Evolutionary conservation across 2,329 filamentous ascomycete species (phyloP).

Genomic region (Penicillium brevicompactum): DNA sequence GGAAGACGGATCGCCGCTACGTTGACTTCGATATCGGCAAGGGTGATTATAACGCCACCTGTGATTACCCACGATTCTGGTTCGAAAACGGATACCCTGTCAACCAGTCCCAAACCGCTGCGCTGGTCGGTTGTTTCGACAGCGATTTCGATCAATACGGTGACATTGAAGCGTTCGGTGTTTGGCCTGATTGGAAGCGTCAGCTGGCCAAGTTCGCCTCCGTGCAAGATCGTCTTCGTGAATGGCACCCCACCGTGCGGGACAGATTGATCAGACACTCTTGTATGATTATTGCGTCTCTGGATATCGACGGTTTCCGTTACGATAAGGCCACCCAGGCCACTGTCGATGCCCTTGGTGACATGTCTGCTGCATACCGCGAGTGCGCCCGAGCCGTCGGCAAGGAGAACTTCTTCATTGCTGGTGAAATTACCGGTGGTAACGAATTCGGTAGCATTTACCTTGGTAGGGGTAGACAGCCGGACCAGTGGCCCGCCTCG

Average conservation of each 20-base stretch:
- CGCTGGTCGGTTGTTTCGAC: constrained; percentile 59
- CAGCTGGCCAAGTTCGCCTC: constrained; percentile 67
- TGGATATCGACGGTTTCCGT: constrained; percentile 67
- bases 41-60: constrained; percentile 52
- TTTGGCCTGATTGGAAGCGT: constrained; percentile 64
- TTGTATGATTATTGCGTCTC: constrained; percentile 61
- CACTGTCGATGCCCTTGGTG: constrained; percentile 62
- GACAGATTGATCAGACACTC: constrained; percentile 63
- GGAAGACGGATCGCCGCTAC: constrained; percentile 59
- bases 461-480: constrained; percentile 62
- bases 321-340: constrained; percentile 68
- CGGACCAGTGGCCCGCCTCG: constrained; percentile 52
- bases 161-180: constrained; percentile 64
- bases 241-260: constrained; percentile 63
- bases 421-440: constrained; percentile 65
- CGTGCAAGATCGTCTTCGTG: constrained; percentile 67
- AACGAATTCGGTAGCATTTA: constrained; percentile 64
- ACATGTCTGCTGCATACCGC: constrained; percentile 61
- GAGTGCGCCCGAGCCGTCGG: constrained; percentile 58
- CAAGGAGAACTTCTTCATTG: constrained; percentile 66
- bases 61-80: constrained; percentile 64
- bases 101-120: constrained; percentile 47
- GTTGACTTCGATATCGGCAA: constrained; percentile 60
- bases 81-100: constrained; percentile 58
- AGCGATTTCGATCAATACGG: constrained; percentile 68